A percentile compares a stretch with the other conserved stretches of the same genome.
These are phyloP conservation scores for Malassezia slooffiae DNA, from an alignment of 1,284 basidiomycete genomes.

Conservation along the genomic window DNA sequence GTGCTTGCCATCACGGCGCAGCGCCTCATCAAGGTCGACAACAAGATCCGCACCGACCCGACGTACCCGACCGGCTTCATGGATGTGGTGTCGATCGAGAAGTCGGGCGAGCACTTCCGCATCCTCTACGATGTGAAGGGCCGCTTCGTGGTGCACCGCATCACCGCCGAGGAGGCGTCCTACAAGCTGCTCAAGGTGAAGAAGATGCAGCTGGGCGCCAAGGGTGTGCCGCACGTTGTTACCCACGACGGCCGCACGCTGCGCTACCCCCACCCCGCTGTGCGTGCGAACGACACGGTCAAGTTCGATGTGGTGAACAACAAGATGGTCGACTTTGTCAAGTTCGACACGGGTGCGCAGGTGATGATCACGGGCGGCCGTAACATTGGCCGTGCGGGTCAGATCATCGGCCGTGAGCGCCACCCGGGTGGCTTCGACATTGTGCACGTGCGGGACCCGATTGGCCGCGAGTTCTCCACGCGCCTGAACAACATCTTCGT, in stretches of 20 bases:
- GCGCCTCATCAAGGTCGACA: constrained; percentile 95
- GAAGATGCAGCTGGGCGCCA: constrained; percentile 78
- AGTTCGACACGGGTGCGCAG: constrained; percentile 95
- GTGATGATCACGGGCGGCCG: constrained; percentile 97
- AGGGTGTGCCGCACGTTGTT: constrained; percentile 91
- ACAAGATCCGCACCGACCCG: constrained; percentile 94
- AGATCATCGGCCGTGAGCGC: constrained; percentile 90
- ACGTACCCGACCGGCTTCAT: constrained; percentile 95
- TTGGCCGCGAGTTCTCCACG: constrained; percentile 62
- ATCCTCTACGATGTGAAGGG: constrained; percentile 97
- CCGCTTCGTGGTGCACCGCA: constrained; percentile 98
- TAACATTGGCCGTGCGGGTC: constrained; percentile 97
- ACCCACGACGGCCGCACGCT: constrained; percentile 99
- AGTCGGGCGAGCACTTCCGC: constrained; percentile 98
- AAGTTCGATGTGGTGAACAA: constrained; percentile 90
- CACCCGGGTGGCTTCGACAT: constrained; percentile 90
- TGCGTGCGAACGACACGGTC: constrained; percentile 95
- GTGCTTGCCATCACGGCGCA: constrained; percentile 90
- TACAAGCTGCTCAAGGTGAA: constrained; percentile 98
- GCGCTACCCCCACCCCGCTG: constrained; percentile 92
- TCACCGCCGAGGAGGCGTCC: constrained; percentile 89
- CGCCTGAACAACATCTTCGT: constrained; percentile 96
- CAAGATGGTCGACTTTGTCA: constrained; percentile 87
- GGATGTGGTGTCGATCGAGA: constrained; percentile 96
- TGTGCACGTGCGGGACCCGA: constrained; percentile 78